Percentiles rank a stretch among this genome's conserved stretches.
Evolutionary conservation across 768 basidiomycete species (phyloP).

Genomic region (Leucocoprinus sp.): DNA sequence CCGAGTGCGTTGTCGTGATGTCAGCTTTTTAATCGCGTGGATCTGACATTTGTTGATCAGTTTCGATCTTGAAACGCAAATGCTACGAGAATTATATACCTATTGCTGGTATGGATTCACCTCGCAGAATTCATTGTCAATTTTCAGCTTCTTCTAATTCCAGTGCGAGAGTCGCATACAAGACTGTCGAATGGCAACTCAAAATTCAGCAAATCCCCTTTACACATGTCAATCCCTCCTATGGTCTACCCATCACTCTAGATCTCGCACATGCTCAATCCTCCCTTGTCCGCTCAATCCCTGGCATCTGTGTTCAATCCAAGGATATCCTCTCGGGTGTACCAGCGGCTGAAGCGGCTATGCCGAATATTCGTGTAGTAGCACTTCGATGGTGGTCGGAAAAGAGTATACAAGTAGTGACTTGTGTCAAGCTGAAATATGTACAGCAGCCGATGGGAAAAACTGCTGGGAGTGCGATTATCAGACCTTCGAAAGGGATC

Average conservation of each 20-base stretch:
- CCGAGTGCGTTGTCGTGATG: conserved; percentile 15
- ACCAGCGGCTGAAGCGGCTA: conserved; percentile 84
- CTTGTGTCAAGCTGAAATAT: conserved; percentile 85
- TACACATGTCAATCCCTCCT: conserved; percentile 59
- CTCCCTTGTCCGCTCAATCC: conserved; percentile 68
- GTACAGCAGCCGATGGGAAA: conserved; percentile 82
- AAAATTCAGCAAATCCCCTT: conserved; percentile 75
- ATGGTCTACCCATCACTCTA: conserved; percentile 28
- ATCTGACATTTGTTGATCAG: conserved; percentile 20
- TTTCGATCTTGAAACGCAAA: conserved; percentile 66
- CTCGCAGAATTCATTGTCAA: conserved; percentile 7
- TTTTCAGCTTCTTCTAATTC: neutral
- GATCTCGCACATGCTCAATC: conserved; percentile 57
- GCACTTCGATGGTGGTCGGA: conserved; percentile 91
- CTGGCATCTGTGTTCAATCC: conserved; percentile 77
- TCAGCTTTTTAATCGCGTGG: neutral
- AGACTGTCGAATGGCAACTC: conserved; percentile 81
- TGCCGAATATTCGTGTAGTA: conserved; percentile 86
- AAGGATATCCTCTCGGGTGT: conserved; percentile 74
- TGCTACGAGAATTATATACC: conserved; percentile 70
- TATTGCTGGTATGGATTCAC: conserved; percentile 66
- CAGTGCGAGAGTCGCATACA: conserved; percentile 87
- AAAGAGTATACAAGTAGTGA: conserved; percentile 65
- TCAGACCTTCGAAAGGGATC: conserved; percentile 80
- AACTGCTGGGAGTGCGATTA: conserved; percentile 52